These are phyloP conservation scores for Rhizopus delemar DNA, from an alignment of 371 early-diverging fungal species.

Conservation along the genomic window DNA sequence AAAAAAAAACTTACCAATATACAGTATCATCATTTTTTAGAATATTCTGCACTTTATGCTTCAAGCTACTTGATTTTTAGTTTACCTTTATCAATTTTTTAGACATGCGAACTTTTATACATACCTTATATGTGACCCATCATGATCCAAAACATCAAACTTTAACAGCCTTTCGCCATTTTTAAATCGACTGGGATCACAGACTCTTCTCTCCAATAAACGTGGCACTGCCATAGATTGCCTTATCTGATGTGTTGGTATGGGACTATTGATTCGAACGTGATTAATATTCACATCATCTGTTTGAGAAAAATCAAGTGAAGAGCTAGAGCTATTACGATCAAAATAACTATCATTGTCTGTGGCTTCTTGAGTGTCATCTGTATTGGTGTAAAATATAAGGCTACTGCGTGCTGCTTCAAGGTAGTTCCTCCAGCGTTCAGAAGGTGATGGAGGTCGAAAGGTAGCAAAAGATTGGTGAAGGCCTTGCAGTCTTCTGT, in stretches of 20 bases:
- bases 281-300: constrained; percentile 7
- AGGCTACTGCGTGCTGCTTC: constrained; percentile 1
- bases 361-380: neutral
- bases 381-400: neutral
- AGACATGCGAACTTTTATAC: neutral
- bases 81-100: constrained; percentile 16
- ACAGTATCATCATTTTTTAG: constrained; percentile 26
- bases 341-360: neutral
- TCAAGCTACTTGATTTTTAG: constrained; percentile 6
- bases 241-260: neutral
- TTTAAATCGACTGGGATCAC: neutral
- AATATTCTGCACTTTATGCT: constrained; percentile 18
- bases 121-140: constrained; percentile 26
- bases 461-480: neutral
- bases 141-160: constrained; percentile 16
- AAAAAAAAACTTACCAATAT: constrained; percentile 28
- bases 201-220: neutral
- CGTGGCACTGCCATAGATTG: constrained; percentile 4
- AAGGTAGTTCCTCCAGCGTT: constrained; percentile 10
- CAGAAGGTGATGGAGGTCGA: constrained; percentile 4
- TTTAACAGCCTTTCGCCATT: constrained; percentile 5
- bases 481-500: neutral
- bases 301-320: neutral
- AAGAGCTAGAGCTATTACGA: neutral
- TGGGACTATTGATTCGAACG: neutral